phyloP scores from a whole-genome alignment of 176 grass and related monocot species.

The maize (Zea mays) region Zm-B73-REFERENCE-NAM-5.0 NC_050098.1:122336501-122337000 shows the following conservation, averaged over 20 bases:
- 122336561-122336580: slow-evolving; percentile 6
- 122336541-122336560: not conserved
- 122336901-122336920: slow-evolving; percentile 92
- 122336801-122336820: not conserved
- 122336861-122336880: slow-evolving; percentile 67
- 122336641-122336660: not conserved
- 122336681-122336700: not conserved
- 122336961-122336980: slow-evolving; percentile 2
- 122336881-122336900: slow-evolving; percentile 89
- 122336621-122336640: not conserved
- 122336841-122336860: not conserved
- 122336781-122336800: not conserved
- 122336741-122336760: not conserved
- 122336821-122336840: not conserved
- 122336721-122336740: not conserved
- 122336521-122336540: not conserved
- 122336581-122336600: not conserved
- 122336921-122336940: slow-evolving; percentile 98
- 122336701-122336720: not conserved
- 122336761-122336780: not conserved
- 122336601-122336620: not conserved
- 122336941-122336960: slow-evolving; percentile 28
- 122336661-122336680: not conserved
- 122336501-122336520: not conserved
- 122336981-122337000: not conserved